Evolutionary conservation across 2,329 filamentous ascomycete species (phyloP), one percentile per base, ranked within the genome.

Genomic region (Colletotrichum zoysiae): DNA sequence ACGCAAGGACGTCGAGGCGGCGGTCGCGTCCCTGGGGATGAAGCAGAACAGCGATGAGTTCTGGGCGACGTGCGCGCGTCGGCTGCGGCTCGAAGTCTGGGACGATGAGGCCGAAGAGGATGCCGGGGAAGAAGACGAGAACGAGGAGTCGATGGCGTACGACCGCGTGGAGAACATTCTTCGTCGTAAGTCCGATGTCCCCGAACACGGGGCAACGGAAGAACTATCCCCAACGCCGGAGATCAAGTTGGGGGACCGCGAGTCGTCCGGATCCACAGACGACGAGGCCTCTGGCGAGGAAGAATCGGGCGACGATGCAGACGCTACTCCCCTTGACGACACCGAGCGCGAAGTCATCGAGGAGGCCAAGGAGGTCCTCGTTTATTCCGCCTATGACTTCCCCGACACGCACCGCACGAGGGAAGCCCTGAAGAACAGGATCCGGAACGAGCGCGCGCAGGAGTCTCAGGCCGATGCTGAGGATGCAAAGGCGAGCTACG

Each of bases 41-140:
- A 73, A 77, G 20, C 73, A 74, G 1, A 78, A 85, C 65, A 78
- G 79, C 1, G 74, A 76, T 0, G 75, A 80, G 7, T 86, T 86
- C 66, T 89, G 88, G 87, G 82, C 80, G 0, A 79, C 76, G 18
- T 84, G 83, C 42, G 83, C 88, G 8, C 81, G 88, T 42, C 81
- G 88, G 57, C 75, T 90, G 48, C 80, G 84, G 5, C 75, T 90
- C 4, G 79, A 85, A 20, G 84, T 90, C 5, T 82, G 81, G 51
- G 79, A 84, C 7, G 79, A 85, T 4, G 75, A 71, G 6, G 44
- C 42, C 1, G 64, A 46, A 20, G 55, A 55, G 18, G 59, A 48
- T 23, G 65, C n/a, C 5, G 71, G 74, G 14, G 58, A 75, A 8
- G 74, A 75, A 12, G 67, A 64, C 11, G 75, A 75, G 5, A 73